Evolutionary conservation across 2,329 filamentous ascomycete species (phyloP), one percentile per base, ranked within the genome.

Genomic region (Colletotrichum abscissum): DNA sequence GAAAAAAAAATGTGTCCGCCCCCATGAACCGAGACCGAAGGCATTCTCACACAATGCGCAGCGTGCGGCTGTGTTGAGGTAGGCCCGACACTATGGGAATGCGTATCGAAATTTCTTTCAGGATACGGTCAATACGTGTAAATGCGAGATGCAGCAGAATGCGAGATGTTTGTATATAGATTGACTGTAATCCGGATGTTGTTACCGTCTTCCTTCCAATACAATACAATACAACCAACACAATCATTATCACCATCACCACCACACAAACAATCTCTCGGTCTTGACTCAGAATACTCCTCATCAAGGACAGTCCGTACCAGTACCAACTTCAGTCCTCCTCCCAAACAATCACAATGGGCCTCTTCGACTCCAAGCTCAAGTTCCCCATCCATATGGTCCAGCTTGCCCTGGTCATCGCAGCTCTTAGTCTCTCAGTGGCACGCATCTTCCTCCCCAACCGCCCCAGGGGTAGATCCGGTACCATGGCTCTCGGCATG

Each of bases 401-500:
- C 26, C 71, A 75, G 64, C 58, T 75, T 12, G 33, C 69, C 5
- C 49, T 74, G 46, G 64, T 67, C 2, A 38, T 55, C 14, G 67
- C 46, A 6, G 65, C 72, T 16, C 46, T 75, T 35, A 55, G 67
- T 30, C 26, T 74, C 22, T 52, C 74, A 7, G 67, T 64, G 4
- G 71, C 63, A 11, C 71, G 71, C 63, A 71, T 74, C 26, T 64
- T 74, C 24, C 54, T 65, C 12, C 63, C 71, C 5, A 64, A 58
- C 28, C 30, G 28, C 5, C 65, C 70, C n/a, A 52, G 54, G n/a
- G 59, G 67, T 24, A 62, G 74, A 55, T 33, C 58, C 22, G 67
- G 62, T 19, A 74, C 72, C 0, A 74, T 75, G 49, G 67, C 72
- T 0, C 49, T 75, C 14, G 72, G 67, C 19, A 75, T 75, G 71